Evolutionary conservation across 768 basidiomycete genomes (phyloP), one percentile per base, ranked within the genome.

Genomic region (Podaxis sp.): DNA sequence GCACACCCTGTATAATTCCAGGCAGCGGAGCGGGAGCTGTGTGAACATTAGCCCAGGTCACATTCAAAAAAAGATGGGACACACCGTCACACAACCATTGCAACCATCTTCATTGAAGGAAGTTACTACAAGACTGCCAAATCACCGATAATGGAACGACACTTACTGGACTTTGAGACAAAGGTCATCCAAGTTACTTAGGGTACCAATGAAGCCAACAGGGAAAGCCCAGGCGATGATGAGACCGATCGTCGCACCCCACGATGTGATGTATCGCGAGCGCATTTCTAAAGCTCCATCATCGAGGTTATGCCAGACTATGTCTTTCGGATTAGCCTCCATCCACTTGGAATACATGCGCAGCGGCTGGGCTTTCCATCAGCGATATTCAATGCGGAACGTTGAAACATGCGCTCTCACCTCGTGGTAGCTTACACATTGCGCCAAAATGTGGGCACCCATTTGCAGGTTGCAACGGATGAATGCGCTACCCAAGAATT

Each of bases 381-480:
- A 67, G 49, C 28, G 46, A 17, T 12, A 52, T 13, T 22, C 24
- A 42, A 26, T 40, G 46, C n/a, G 8, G 24, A 59, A 11, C 13
- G 38, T 70, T 13, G 13, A 17, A 24, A 65, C 6, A 63, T 55
- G 40, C 15, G n/a, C 30, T 44, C 68, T 46, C 64, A 82, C 82
- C 70, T 79, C 74, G 56, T 86, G 82, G 66, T 84, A 80, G 61
- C 80, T 80, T 30, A 87, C 70, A 64, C 81, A 83, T 71, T 90
- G 88, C 0, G 82, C 80, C 12, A 89, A 81, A 63, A 91, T 84
- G 71, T 90, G 88, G 0, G 89, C 90, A 3, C 87, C 89, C 68
- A 90, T 83, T 71, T 90, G 89, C 54, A 87, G 77, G 70, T 90
- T 86, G 74, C 88, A 88, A 44, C 82, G 80, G 60, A 90, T 83